Base-by-base conservation (phyloP, 306 rosid genomes). In the Corylus avellana region DNA sequence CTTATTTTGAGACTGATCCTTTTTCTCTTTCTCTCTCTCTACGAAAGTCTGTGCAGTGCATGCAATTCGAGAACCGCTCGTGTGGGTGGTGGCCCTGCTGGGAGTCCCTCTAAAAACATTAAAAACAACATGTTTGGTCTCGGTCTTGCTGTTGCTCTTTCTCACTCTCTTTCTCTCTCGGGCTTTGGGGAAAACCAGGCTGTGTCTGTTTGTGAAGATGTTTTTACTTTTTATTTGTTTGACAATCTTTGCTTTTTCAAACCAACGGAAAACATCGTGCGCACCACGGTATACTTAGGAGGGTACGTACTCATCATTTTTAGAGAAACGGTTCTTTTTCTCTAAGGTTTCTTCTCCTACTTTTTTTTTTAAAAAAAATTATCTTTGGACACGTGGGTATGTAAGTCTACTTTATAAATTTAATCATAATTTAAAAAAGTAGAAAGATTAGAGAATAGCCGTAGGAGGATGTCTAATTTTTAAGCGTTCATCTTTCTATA, bases 31-130 rank as follows among this genome's bases (percentile, higher is more conserved):
- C 39, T 53, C 56, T 42, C 32, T 68, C 51, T 76, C 67, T 74
- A 58, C 71, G 73, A 81, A 82, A 80, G 88, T 81, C 50, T 37
- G 77, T 77, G 79, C 77, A 59, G 88, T 54, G 70, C 88, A 78
- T 76, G 86, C 79, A 81, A 77, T 73, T 86, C 84, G 80, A 90
- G 93, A 94, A 82, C 84, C 97, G 86, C 94, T 88, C 98, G 98
- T 94, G 98, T 87, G 98, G 91, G 82, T 84, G 68, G 80, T 35
- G 80, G 62, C 27, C 74, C 81, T 55, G 53, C 67, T 53, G 82
- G 50, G 62, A 67, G 72, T 12, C 12, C 27, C 18, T 68, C 66
- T 29, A 58, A 77, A 55, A 77, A 55, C 80, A 22, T 70, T 49
- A 76, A 79, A 61, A 79, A 61, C 70, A 63, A 63, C 39, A 78